Conservation (phyloP, 768 basidiomycete species). For the Hypholoma fasciculare region DNA sequence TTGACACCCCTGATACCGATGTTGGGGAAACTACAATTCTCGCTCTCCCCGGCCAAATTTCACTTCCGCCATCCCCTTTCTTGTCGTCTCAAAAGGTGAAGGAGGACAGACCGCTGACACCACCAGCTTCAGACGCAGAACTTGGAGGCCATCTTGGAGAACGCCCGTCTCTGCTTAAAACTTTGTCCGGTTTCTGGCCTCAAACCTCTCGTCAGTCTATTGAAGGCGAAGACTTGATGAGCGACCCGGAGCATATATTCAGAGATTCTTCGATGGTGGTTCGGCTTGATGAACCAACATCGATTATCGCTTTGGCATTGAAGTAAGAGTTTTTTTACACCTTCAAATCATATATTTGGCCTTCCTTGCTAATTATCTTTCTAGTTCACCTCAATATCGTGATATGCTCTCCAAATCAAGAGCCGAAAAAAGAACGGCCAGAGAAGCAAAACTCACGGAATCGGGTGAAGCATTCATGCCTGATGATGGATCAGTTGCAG, state of each 20-base stretch:
- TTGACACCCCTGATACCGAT: conserved; percentile 10
- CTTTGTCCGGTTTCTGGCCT: conserved; percentile 82
- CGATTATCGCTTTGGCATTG: conserved; percentile 93
- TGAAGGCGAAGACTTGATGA: conserved; percentile 66
- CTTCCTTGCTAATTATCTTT: background rate
- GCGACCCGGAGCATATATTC: conserved; percentile 91
- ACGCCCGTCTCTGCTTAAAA: conserved; percentile 76
- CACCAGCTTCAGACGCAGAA: conserved; percentile 51
- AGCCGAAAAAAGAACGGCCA: conserved; percentile 70
- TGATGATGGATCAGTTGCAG: conserved; percentile 78
- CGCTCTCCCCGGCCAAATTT: conserved; percentile 30
- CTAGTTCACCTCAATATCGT: conserved; percentile 78
- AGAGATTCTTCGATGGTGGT: conserved; percentile 94
- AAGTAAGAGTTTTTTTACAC: conserved; percentile 52
- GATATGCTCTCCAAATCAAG: conserved; percentile 79
- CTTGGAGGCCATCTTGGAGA: conserved; percentile 50
- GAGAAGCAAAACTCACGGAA: conserved; percentile 58
- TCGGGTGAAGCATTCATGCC: conserved; percentile 90
- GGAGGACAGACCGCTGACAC: conserved; percentile 29
- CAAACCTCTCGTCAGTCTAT: conserved; percentile 56
- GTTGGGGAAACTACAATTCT: conserved; percentile 12
- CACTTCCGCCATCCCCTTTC: conserved; percentile 61
- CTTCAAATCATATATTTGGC: background rate
- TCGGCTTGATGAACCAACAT: conserved; percentile 95
- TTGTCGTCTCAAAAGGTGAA: conserved; percentile 38